Evolutionary conservation across 2,329 filamentous ascomycete genomes (phyloP).

Genomic region (Gnomoniopsis sp.): DNA sequence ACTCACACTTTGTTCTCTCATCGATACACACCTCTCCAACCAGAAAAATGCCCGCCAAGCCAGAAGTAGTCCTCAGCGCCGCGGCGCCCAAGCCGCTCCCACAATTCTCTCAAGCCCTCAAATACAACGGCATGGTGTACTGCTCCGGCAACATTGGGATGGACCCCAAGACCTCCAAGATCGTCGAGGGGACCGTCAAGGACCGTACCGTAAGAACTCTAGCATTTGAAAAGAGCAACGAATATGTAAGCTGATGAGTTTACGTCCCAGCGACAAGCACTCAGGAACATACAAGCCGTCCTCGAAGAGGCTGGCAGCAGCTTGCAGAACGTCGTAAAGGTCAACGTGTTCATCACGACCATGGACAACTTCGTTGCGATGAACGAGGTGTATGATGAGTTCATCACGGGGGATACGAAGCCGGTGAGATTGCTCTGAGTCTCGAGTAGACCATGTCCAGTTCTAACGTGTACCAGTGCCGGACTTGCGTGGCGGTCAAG

Average conservation of each 20-base stretch:
- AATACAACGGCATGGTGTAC: conserved; percentile 66
- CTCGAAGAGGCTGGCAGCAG: conserved; percentile 58
- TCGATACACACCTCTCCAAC: too few species aligned
- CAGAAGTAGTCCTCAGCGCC: conserved; percentile 38
- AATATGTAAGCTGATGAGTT: not conserved
- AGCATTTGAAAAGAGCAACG: too few species aligned
- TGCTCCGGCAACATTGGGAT: conserved; percentile 63
- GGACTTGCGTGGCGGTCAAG: conserved; percentile 72
- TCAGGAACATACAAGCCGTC: conserved; percentile 57
- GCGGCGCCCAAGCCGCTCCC: conserved; percentile 50
- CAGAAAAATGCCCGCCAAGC: conserved; percentile 7
- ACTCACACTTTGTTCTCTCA: not conserved
- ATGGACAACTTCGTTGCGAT: conserved; percentile 63
- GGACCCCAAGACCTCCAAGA: conserved; percentile 48
- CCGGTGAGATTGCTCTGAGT: conserved; percentile 45
- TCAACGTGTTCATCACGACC: conserved; percentile 62
- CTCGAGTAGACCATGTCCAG: conserved; percentile 13
- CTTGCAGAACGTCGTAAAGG: conserved; percentile 61
- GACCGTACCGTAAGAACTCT: conserved; percentile 50
- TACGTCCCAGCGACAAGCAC: conserved; percentile 42
- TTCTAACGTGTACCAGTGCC: conserved; percentile 28
- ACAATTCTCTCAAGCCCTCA: conserved; percentile 59
- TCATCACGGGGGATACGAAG: conserved; percentile 42
- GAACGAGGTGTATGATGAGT: conserved; percentile 53
- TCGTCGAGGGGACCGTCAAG: conserved; percentile 55